Evolutionary conservation across 2,329 filamentous ascomycete species (phyloP), one percentile per base, ranked within the genome.

Genomic region (Boeremia lycopersici): DNA sequence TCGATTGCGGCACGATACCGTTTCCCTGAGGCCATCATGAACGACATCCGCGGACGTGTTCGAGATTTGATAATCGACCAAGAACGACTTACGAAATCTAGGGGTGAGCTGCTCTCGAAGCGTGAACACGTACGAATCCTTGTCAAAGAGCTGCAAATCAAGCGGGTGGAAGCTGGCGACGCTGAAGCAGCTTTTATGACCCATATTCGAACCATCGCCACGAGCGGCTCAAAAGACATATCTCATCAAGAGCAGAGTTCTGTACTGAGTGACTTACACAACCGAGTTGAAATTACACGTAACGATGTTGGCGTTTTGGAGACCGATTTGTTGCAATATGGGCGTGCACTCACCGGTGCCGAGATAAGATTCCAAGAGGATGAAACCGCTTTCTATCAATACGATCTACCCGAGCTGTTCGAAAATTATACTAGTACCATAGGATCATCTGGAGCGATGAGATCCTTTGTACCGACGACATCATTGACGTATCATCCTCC

Each of bases 151-250:
- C 39, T 68, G 3, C 48, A 42, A 17, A 15, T 30, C 4, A 56
- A 60, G 13, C 60, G 60, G 1, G 34, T 48, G 3, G 15, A 44
- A n/a, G 57, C 53, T 12, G 43, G 53, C 15, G 43, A 61, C 38
- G 53, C 49, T 15, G 63, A 62, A 36, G 57, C 38, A 6, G 12
- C 34, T 1, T 54, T 65, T 15, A 61, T 67, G 56, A 56, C 11
- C 30, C n/a, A 33, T 4, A 13, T 33, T 5, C 30, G 30, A 33
- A 33, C 12, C 5, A 13, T 33, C 10, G 30, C 30, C n/a, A 33
- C 30, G n/a, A 13, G n/a, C n/a, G 30, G 30, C n/a, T 13, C n/a
- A 11, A 10, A 33, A 11, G 30, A 33, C 12, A 33, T 13, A 5
- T 33, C 30, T 13, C 6, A 13, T 33, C 30, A 33, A 13, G 30